These are phyloP conservation scores for Waltergamsia citrina DNA, from an alignment of 2,329 filamentous ascomycete species.

Conservation along the genomic window DNA sequence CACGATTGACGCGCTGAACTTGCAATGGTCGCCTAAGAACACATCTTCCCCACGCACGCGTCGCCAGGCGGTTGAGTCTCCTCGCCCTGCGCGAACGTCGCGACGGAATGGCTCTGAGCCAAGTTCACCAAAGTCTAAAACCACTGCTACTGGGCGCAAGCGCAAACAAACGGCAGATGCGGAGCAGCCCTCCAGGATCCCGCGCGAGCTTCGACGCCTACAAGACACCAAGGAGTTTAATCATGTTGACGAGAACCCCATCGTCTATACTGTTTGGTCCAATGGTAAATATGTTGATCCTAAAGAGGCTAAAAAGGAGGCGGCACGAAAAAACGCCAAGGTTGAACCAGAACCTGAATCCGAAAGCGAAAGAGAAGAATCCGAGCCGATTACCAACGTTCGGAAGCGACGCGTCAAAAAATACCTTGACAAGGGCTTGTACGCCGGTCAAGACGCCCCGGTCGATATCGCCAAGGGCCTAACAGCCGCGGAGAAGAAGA, in stretches of 20 bases:
- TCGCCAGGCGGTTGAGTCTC: conserved; percentile 19
- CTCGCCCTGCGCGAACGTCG: conserved; percentile 21
- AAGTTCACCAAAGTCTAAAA: conserved; percentile 8
- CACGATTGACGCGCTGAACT: conserved; percentile 34
- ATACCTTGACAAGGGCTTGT: conserved; percentile 76
- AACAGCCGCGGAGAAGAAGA: conserved; percentile 41
- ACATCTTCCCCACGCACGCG: conserved; percentile 15
- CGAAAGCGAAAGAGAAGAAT: conserved; percentile 18
- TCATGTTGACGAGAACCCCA: conserved; percentile 47
- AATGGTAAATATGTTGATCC: conserved; percentile 52
- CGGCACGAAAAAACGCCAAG: conserved; percentile 21
- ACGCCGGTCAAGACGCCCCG: conserved; percentile 66
- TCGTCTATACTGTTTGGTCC: conserved; percentile 52
- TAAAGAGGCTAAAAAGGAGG: conserved; percentile 15
- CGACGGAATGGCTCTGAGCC: conserved; percentile 8
- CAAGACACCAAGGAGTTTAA: conserved; percentile 55
- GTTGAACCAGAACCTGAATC: conserved; percentile 12
- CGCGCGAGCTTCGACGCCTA: conserved; percentile 50
- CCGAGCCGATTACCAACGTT: conserved; percentile 25
- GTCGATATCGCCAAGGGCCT: conserved; percentile 36
- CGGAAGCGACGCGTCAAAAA: conserved; percentile 52
- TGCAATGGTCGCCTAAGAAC: conserved; percentile 30
- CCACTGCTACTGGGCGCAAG: neutral
- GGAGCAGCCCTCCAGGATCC: conserved; percentile 30
- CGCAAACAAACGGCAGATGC: neutral